Percentiles rank a stretch among this genome's conserved stretches.
phyloP scores from a whole-genome alignment of 805 yeast genomes.

The Zygotorulaspora florentina region DNA sequence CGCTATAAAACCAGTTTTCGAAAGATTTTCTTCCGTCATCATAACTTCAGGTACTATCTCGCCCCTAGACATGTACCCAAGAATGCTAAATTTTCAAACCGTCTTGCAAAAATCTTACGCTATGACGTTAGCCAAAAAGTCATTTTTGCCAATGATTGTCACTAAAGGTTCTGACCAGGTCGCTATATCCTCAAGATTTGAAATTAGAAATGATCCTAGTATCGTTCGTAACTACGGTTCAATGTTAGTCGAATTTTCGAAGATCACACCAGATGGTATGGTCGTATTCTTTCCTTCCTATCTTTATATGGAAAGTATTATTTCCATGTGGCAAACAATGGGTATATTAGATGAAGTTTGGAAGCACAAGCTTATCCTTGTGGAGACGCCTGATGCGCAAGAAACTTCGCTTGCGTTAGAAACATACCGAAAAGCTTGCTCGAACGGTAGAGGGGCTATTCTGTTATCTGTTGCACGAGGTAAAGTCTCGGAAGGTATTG shows the following conservation, averaged over 20 bases:
- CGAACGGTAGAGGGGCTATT: constrained; percentile 97
- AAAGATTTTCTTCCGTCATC: constrained; percentile 83
- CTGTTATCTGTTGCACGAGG: constrained; percentile 97
- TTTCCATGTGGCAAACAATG: constrained; percentile 98
- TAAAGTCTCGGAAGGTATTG: constrained; percentile 97
- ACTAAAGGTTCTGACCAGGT: constrained; percentile 99
- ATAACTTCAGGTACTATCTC: constrained; percentile 98
- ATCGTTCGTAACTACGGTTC: constrained; percentile 97
- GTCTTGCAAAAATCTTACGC: constrained; percentile 92
- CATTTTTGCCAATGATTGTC: constrained; percentile 91
- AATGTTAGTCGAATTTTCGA: constrained; percentile 83
- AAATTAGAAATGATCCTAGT: constrained; percentile 95
- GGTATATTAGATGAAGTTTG: constrained; percentile 97
- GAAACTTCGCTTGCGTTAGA: constrained; percentile 95
- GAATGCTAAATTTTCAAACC: constrained; percentile 90
- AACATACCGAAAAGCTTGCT: constrained; percentile 92
- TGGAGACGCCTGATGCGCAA: constrained; percentile 98
- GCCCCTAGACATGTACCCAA: constrained; percentile 97
- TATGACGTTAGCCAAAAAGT: constrained; percentile 88
- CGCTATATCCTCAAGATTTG: constrained; percentile 92
- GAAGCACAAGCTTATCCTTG: constrained; percentile 91
- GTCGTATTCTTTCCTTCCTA: constrained; percentile 97
- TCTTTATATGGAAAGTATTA: constrained; percentile 95
- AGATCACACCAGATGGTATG: constrained; percentile 95
- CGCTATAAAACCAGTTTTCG: constrained; percentile 96